A percentile compares a stretch with the other conserved stretches of the same genome.
Conservation (phyloP, 495 filamentous ascomycete genomes). For the Penicillium flavigenum region DNA sequence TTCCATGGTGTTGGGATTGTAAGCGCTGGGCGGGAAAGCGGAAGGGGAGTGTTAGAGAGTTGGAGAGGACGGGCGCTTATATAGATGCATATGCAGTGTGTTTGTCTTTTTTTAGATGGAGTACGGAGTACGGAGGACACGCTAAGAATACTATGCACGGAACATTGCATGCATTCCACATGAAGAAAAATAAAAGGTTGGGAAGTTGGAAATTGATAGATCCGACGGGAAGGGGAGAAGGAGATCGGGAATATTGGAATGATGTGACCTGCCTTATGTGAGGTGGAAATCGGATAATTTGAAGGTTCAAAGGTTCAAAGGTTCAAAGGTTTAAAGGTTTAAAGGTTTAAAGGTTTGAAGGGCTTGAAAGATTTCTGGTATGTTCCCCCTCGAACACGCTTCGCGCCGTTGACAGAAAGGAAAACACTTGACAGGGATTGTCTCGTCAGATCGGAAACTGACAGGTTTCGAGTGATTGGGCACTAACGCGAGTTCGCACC, state of each 20-base stretch:
- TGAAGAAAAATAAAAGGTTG: not conserved
- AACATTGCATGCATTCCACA: constrained; percentile 17
- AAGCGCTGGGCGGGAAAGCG: constrained; percentile 23
- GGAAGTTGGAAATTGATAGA: constrained; percentile 18
- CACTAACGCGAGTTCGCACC: constrained; percentile 19
- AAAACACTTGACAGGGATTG: constrained; percentile 4
- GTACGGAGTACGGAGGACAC: too few relatives aligned
- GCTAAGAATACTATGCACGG: not conserved
- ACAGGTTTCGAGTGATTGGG: constrained; percentile 15
- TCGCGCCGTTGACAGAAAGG: constrained; percentile 23
- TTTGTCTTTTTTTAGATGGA: constrained; percentile 12
- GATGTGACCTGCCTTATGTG: constrained; percentile 26
- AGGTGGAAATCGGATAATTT: constrained; percentile 10
- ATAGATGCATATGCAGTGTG: constrained; percentile 7
- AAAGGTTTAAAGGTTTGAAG: too few relatives aligned
- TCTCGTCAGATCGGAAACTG: constrained; percentile 16
- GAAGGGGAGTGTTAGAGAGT: not conserved
- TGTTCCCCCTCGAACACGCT: constrained; percentile 24
- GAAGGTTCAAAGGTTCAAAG: too few relatives aligned
- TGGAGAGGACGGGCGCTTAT: constrained; percentile 19
- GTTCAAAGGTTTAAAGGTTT: too few relatives aligned
- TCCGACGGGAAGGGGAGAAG: constrained; percentile 1
- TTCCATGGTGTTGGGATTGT: constrained; percentile 8
- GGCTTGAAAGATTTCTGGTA: not conserved
- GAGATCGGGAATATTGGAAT: not conserved